Conservation (phyloP, 148 eudicot species). For the Camellia sinensis region DNA sequence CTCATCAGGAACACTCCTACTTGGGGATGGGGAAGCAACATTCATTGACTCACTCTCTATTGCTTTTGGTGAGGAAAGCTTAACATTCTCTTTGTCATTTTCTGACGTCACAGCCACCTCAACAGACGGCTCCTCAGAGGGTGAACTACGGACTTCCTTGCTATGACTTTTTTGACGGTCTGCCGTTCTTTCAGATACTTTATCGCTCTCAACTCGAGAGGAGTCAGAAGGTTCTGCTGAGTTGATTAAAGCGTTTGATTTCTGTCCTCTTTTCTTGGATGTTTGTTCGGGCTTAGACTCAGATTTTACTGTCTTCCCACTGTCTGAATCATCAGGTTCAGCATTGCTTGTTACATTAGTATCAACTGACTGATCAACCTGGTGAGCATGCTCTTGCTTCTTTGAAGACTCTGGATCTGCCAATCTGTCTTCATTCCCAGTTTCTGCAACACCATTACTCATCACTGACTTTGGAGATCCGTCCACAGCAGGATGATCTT, state of each 20-base stretch:
- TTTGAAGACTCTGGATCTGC: constrained; percentile 28
- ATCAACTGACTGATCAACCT: constrained; percentile 26
- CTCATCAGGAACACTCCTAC: constrained; percentile 41
- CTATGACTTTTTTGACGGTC: constrained; percentile 25
- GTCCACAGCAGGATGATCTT: constrained; percentile 20
- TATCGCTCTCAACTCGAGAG: constrained; percentile 29
- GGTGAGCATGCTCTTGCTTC: constrained; percentile 31
- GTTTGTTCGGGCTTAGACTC: constrained; percentile 42
- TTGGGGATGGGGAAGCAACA: constrained; percentile 46
- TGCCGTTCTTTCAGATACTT: constrained; percentile 30
- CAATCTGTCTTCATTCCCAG: constrained; percentile 33
- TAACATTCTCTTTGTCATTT: constrained; percentile 30
- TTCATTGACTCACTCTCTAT: constrained; percentile 36
- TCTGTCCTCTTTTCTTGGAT: constrained; percentile 41
- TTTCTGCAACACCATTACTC: constrained; percentile 54
- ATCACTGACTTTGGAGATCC: constrained; percentile 44
- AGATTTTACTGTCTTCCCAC: constrained; percentile 30
- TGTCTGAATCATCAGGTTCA: constrained; percentile 34
- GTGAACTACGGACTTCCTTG: constrained; percentile 33
- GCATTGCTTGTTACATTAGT: constrained; percentile 28
- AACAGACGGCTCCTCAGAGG: constrained; percentile 27
- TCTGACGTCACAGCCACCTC: constrained; percentile 34
- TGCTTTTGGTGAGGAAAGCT: constrained; percentile 35
- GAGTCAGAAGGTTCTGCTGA: constrained; percentile 39
- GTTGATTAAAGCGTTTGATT: constrained; percentile 29